Percentiles rank a stretch among this genome's conserved stretches.
Evolutionary conservation across 441 rosid genomes (phyloP).

Genomic region (Mallotus repandus): DNA sequence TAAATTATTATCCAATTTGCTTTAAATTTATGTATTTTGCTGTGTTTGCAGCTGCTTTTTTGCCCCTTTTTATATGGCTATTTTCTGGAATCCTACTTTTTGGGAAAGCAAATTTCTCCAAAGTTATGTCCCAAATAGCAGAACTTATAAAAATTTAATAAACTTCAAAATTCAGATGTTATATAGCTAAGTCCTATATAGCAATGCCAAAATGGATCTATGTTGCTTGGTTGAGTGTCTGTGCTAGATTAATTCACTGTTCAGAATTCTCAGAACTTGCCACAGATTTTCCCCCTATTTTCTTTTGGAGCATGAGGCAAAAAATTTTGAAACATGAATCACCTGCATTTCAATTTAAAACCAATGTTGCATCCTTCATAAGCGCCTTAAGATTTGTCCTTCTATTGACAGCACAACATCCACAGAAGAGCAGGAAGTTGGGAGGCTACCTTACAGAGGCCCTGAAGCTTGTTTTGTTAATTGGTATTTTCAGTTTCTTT

Average conservation of each 20-base stretch:
- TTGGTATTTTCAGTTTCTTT: conserved; percentile 42
- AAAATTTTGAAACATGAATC: not conserved
- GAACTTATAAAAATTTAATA: too few species aligned
- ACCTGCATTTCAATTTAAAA: not conserved
- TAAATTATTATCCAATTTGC: not conserved
- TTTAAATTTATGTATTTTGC: not conserved
- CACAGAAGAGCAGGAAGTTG: conserved; percentile 54
- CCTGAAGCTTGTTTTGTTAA: conserved; percentile 79
- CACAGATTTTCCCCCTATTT: not conserved
- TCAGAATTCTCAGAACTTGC: not conserved
- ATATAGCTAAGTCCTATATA: too few species aligned
- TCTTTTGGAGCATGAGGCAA: conserved; percentile 1
- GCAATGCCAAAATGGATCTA: not conserved
- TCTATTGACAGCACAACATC: conserved; percentile 48
- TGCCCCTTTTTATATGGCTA: too few species aligned
- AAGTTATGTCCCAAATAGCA: too few species aligned
- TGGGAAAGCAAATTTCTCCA: too few species aligned
- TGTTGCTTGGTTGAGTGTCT: not conserved
- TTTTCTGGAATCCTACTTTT: too few species aligned
- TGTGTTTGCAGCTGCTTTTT: too few species aligned
- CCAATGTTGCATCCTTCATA: not conserved
- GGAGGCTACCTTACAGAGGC: conserved; percentile 73
- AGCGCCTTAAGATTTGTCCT: conserved; percentile 11
- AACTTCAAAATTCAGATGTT: too few species aligned
- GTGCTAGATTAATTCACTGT: not conserved